phyloP scores from a whole-genome alignment of 2,329 filamentous ascomycete genomes.

The Aspergillus felis region DNA sequence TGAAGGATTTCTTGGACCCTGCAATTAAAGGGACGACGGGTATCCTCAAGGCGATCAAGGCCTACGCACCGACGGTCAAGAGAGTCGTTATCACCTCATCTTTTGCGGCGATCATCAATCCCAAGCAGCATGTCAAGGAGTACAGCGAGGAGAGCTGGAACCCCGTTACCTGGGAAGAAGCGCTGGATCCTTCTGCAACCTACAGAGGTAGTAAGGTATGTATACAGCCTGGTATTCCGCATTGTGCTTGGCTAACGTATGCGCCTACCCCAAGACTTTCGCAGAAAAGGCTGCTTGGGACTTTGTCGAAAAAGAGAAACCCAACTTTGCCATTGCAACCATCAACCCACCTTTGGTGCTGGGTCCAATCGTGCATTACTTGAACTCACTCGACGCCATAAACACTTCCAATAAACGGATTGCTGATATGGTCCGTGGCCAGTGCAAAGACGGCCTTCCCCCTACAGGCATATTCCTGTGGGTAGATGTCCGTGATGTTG shows the following conservation, averaged over 20 bases:
- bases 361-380: conserved; percentile 61
- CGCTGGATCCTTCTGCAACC: conserved; percentile 31
- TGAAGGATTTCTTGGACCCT: conserved; percentile 60
- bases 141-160: conserved; percentile 43
- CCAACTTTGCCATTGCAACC: conserved; percentile 58
- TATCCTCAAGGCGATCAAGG: conserved; percentile 59
- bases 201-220: conserved; percentile 53
- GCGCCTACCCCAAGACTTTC: conserved; percentile 42
- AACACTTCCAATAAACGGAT: conserved; percentile 72
- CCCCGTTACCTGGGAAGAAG: conserved; percentile 42
- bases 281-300: conserved; percentile 66
- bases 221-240: not conserved
- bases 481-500: conserved; percentile 50
- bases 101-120: conserved; percentile 62
- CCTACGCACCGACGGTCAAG: conserved; percentile 62
- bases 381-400: conserved; percentile 59
- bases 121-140: conserved; percentile 29
- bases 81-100: conserved; percentile 68
- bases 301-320: conserved; percentile 54
- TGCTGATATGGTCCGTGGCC: conserved; percentile 60
- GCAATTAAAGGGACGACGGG: conserved; percentile 62
- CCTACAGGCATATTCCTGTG: conserved; percentile 58
- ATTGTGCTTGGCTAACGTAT: not conserved
- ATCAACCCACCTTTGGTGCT: conserved; percentile 62
- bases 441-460: conserved; percentile 54